Conservation (phyloP, 1,284 basidiomycete species). For the Boletellus deceptivus region DNA sequence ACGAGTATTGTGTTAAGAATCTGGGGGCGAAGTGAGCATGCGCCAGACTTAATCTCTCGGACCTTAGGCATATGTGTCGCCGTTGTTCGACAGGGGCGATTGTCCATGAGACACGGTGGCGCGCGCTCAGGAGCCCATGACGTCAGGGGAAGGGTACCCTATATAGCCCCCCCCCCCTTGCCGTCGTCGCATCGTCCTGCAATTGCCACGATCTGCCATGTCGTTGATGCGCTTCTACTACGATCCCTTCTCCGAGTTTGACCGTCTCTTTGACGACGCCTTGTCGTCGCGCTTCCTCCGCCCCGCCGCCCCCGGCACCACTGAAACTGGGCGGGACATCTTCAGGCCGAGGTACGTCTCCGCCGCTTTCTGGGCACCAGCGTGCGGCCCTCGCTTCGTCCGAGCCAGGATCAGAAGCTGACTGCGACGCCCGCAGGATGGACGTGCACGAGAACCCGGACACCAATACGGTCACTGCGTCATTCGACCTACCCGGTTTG, state of each 20-base stretch:
- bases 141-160: neutral
- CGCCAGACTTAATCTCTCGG: no score
- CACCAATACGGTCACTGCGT: constrained; percentile 43
- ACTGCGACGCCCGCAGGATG: constrained; percentile 35
- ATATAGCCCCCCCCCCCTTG: neutral
- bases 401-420: neutral
- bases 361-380: neutral
- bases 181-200: neutral
- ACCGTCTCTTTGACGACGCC: constrained; percentile 49
- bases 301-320: neutral
- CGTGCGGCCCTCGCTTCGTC: no score
- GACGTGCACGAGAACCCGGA: constrained; percentile 45
- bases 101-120: no score
- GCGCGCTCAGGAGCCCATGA: neutral
- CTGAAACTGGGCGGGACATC: constrained; percentile 16
- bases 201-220: constrained; percentile 16
- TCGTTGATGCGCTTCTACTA: constrained; percentile 41
- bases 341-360: constrained; percentile 28
- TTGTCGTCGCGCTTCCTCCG: constrained; percentile 29
- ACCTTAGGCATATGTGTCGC: no score
- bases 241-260: constrained; percentile 52
- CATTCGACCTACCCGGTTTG: constrained; percentile 50
- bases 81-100: no score
- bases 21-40: no score
- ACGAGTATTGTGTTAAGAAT: no score